phyloP scores from a whole-genome alignment of 768 basidiomycete genomes.

The Amyloporia xantha region DNA sequence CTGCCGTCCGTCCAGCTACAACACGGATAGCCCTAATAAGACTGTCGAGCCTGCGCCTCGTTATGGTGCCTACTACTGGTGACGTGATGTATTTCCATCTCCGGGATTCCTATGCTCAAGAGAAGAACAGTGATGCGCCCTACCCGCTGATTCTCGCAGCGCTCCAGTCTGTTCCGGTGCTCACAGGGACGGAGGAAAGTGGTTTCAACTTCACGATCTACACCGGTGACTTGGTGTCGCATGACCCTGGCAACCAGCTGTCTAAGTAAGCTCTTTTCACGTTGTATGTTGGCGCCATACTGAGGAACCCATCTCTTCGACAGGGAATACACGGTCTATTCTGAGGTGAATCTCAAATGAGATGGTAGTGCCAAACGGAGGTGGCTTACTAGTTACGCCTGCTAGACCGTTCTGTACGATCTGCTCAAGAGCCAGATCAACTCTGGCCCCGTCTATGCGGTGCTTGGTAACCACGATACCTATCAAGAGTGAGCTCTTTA shows the following conservation, averaged over 20 bases:
- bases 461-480: conserved; percentile 73
- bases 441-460: conserved; percentile 67
- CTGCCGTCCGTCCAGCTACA: conserved; percentile 52
- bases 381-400: no score
- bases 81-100: not conserved
- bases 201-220: conserved; percentile 63
- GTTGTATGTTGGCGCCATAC: not conserved
- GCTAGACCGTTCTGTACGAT: conserved; percentile 57
- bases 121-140: conserved; percentile 50
- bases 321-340: conserved; percentile 54
- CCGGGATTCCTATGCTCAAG: not conserved
- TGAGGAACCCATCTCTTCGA: not conserved
- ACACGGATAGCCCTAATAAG: conserved; percentile 41
- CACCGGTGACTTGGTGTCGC: conserved; percentile 71
- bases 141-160: conserved; percentile 52
- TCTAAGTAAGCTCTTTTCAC: conserved; percentile 39
- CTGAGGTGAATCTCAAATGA: conserved; percentile 53
- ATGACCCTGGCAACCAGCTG: conserved; percentile 60
- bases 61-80: conserved; percentile 59
- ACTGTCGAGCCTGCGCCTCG: conserved; percentile 57
- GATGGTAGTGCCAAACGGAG: not conserved
- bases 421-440: conserved; percentile 57
- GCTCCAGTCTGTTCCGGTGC: conserved; percentile 58
- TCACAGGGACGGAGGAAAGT: conserved; percentile 52
- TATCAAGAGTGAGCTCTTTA: conserved; percentile 48